Evolutionary conservation across 1,139 yeast genomes (phyloP), one percentile per base, ranked within the genome.

Genomic region (Saccharomyces hybrid): DNA sequence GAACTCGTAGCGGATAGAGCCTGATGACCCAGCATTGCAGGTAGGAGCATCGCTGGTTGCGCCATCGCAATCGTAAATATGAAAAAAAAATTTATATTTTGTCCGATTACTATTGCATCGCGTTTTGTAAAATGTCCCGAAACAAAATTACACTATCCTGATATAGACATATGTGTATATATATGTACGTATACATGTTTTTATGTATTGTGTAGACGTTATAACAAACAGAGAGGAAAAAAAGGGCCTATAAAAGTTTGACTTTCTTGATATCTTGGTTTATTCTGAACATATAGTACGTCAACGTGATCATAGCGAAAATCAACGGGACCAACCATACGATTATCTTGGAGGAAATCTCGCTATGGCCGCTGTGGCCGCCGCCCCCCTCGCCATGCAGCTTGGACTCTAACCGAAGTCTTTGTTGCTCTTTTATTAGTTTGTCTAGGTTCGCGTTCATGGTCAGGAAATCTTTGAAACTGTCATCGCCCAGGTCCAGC

Each of bases 251-350:
- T 28, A 68, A 52, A 16, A 69, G 56, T 50, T 70, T 70, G 26
- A 67, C 62, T 55, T 68, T 70, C 47, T 68, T 61, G 38, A 62
- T 69, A 47, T 70, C 73, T 55, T 68, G 69, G 54, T 71, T 71
- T 21, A 70, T 56, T 52, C 64, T 66, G 57, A 66, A 69, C 9
- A 69, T 66, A 54, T 66, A 66, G 58, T 65, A 64, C 48, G 71
- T 67, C 54, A 70, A 57, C 1, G 60, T 62, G 19, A 64, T 50
- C 58, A 64, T 63, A 2, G 63, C 47, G 8, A 67, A 31, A 28
- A 65, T 61, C 11, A 68, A 52, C 12, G 71, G 71, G 6, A 68
- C 47, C 11, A 70, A 54, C 57, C 70, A 59, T 28, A 63, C 60
- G 42, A 64, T 60, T 48, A 70, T 53, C 9, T 65, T 62, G 24